phyloP scores from a whole-genome alignment of 2,329 filamentous ascomycete genomes.

The Fusarium albidum region DNA sequence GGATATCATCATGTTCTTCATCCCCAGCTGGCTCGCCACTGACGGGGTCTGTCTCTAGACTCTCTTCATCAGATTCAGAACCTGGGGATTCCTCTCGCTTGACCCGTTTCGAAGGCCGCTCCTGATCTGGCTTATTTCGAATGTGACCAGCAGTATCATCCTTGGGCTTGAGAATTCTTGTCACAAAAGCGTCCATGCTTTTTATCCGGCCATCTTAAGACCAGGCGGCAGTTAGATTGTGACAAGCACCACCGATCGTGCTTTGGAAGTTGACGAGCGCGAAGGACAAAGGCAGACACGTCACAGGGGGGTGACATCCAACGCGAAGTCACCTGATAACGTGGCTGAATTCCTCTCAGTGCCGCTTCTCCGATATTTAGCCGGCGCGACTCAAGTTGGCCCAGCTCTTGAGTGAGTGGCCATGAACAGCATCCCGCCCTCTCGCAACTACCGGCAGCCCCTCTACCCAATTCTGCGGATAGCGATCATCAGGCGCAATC shows the following conservation, averaged over 20 bases:
- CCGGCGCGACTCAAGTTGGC: slow-evolving; percentile 32
- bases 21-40: slow-evolving; percentile 33
- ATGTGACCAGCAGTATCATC: slow-evolving; percentile 14
- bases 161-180: slow-evolving; percentile 37
- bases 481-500: not conserved
- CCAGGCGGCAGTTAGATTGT: not conserved
- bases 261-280: slow-evolving; percentile 22
- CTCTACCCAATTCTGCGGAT: slow-evolving; percentile 11
- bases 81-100: slow-evolving; percentile 40
- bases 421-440: slow-evolving; percentile 4
- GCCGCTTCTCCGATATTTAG: slow-evolving; percentile 31
- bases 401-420: not conserved
- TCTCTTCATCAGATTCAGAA: slow-evolving; percentile 29
- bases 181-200: slow-evolving; percentile 51
- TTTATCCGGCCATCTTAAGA: slow-evolving; percentile 16
- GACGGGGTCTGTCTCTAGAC: not conserved
- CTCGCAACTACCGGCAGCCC: slow-evolving; percentile 7
- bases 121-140: slow-evolving; percentile 17
- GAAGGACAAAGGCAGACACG: slow-evolving; percentile 26
- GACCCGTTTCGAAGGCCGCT: slow-evolving; percentile 43
- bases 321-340: slow-evolving; percentile 53
- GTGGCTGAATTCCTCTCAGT: slow-evolving; percentile 1
- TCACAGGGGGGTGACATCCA: slow-evolving; percentile 14
- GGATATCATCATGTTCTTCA: slow-evolving; percentile 22
- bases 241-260: not conserved